These are phyloP conservation scores for Suillus clintonianus DNA, from an alignment of 768 basidiomycete genomes.

Conservation along the genomic window DNA sequence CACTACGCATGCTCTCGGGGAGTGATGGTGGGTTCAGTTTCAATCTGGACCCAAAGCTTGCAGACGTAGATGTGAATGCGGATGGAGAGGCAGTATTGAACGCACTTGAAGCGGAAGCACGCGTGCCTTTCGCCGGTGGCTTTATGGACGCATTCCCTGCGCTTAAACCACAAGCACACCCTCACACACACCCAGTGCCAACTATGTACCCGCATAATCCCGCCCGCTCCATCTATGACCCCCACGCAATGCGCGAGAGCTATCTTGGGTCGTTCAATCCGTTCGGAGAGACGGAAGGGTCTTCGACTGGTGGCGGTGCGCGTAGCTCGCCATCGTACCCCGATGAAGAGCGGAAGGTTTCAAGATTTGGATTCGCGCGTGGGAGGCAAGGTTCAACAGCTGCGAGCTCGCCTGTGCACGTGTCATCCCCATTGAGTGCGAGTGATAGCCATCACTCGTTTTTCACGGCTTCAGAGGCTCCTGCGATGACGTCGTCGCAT, in stretches of 20 bases:
- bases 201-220: constrained; percentile 50
- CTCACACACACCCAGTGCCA: constrained; percentile 26
- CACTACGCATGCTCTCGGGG: constrained; percentile 71
- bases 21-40: constrained; percentile 78
- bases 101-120: constrained; percentile 49
- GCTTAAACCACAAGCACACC: constrained; percentile 39
- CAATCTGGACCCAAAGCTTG: constrained; percentile 80
- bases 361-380: constrained; percentile 80
- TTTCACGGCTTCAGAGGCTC: constrained; percentile 40
- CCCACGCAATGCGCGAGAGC: constrained; percentile 43
- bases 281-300: constrained; percentile 66
- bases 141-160: constrained; percentile 75
- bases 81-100: constrained; percentile 40
- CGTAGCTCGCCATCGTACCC: constrained; percentile 47
- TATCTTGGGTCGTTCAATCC: constrained; percentile 83
- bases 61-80: constrained; percentile 43
- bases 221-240: constrained; percentile 58
- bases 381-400: constrained; percentile 62
- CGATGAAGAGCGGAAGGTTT: constrained; percentile 66
- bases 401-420: constrained; percentile 60
- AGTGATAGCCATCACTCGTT: constrained; percentile 52
- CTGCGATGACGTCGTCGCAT: constrained; percentile 38
- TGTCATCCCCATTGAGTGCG: constrained; percentile 54
- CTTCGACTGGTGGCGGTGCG: constrained; percentile 27
- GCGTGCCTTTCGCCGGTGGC: constrained; percentile 60